phyloP scores from a whole-genome alignment of 2,329 filamentous ascomycete species.

The Trichophyton schoenleinii region DNA sequence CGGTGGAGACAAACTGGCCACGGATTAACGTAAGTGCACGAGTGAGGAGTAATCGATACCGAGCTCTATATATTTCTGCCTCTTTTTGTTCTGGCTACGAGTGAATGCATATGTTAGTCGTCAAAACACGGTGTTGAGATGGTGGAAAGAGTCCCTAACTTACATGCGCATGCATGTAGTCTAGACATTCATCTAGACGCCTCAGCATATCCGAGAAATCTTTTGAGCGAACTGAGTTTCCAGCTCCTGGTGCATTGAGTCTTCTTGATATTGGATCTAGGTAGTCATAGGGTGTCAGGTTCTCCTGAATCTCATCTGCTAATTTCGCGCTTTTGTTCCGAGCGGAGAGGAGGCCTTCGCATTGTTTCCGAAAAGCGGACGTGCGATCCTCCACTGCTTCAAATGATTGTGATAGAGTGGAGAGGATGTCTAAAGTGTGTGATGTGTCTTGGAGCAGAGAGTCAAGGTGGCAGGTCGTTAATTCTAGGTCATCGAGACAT shows the following conservation, averaged over 20 bases:
- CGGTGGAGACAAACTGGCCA: slow-evolving; percentile 51
- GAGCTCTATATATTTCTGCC: slow-evolving; percentile 71
- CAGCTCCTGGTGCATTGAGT: slow-evolving; percentile 82
- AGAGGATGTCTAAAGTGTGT: slow-evolving; percentile 60
- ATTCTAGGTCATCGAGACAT: slow-evolving; percentile 67
- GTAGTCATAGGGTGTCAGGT: slow-evolving; percentile 89
- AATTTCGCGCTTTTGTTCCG: slow-evolving; percentile 67
- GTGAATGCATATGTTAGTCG: slow-evolving; percentile 11
- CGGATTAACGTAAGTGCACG: slow-evolving; percentile 54
- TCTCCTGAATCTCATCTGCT: slow-evolving; percentile 72
- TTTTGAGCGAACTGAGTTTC: slow-evolving; percentile 68
- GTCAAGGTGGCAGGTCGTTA: slow-evolving; percentile 72
- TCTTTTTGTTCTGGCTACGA: slow-evolving; percentile 67
- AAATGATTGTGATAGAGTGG: slow-evolving; percentile 73
- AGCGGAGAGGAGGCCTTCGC: slow-evolving; percentile 72
- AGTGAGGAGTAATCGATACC: slow-evolving; percentile 71
- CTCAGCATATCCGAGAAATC: slow-evolving; percentile 80
- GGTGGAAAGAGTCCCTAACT: slow-evolving; percentile 19
- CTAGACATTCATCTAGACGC: slow-evolving; percentile 79
- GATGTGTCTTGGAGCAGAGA: slow-evolving; percentile 66
- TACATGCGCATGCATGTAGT: slow-evolving; percentile 82
- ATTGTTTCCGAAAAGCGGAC: slow-evolving; percentile 82
- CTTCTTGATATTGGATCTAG: slow-evolving; percentile 80
- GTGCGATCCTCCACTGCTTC: slow-evolving; percentile 79
- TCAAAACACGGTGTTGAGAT: slow-evolving; percentile 8